Evolutionary conservation across 192 early-diverging fungal genomes (phyloP).

Genomic region (Globomyces pollinis-pini): DNA sequence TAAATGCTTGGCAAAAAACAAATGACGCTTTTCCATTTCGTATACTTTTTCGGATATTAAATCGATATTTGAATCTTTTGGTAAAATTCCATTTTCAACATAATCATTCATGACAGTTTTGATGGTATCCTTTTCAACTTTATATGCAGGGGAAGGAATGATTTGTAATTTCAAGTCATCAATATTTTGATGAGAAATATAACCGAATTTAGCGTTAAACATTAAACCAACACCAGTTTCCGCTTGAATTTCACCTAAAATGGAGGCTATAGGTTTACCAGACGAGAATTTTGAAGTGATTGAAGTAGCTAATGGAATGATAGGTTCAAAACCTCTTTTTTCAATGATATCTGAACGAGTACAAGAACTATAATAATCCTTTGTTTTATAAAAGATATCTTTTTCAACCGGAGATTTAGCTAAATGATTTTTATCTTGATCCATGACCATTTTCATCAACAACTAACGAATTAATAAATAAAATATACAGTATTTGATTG

Average conservation of each 20-base stretch:
- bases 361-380: slow-evolving; percentile 36
- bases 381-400: slow-evolving; percentile 20
- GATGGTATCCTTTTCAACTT: slow-evolving; percentile 11
- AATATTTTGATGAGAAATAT: slow-evolving; percentile 12
- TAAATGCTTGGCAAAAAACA: slow-evolving; percentile 17
- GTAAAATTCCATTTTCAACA: slow-evolving; percentile 2
- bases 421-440: slow-evolving; percentile 14
- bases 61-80: background rate
- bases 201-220: slow-evolving; percentile 23
- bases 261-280: slow-evolving; percentile 6
- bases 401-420: slow-evolving; percentile 12
- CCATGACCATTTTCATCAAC: slow-evolving; percentile 27
- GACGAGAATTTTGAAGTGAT: slow-evolving; percentile 11
- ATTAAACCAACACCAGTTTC: slow-evolving; percentile 21
- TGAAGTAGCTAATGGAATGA: slow-evolving; percentile 12
- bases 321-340: slow-evolving; percentile 25
- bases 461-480: too few relatives aligned
- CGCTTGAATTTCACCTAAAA: slow-evolving; percentile 21
- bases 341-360: slow-evolving; percentile 14
- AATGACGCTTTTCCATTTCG: slow-evolving; percentile 12
- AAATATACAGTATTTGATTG: too few relatives aligned
- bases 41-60: background rate
- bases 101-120: slow-evolving; percentile 20
- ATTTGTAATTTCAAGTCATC: slow-evolving; percentile 29
- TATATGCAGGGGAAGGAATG: slow-evolving; percentile 24